Evolutionary conservation across 2,329 filamentous ascomycete genomes (phyloP), one percentile per base, ranked within the genome.

Genomic region (Sclerotinia spermophila): DNA sequence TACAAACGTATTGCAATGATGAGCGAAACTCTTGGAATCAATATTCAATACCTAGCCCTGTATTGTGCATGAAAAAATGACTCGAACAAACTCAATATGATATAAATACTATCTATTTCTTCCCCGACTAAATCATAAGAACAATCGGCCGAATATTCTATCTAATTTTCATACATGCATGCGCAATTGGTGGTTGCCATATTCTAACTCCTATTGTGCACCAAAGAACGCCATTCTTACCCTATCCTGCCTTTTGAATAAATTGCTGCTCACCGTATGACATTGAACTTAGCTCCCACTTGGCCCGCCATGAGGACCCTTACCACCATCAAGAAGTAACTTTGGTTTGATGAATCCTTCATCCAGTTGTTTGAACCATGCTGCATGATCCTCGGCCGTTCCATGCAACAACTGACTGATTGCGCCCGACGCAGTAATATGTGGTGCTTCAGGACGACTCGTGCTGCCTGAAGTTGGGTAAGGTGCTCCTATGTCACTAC

Each of bases 311-410:
- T 77, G 74, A 53, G 75, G 73, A 5, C 76, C 75, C 56, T 78
- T 79, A 4, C 79, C 79, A 21, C 90, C 91, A 81, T 97, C 94
- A 30, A 98, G 86, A 74, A 98, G 81, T 69, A 98, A 82, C 79
- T 90, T 92, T 27, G 95, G 95, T 84, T 98, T 98, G 81, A 98
- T 94, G 80, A 94, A 97, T 72, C 94, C 93, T 81, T 99, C 96
- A 80, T 99, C 96, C 72, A 99, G 83, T 81, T 97, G 94, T 75
- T 90, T 90, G 81, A 99, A 97, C 82, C 96, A 88, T 60, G 92
- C 93, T 15, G 92, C 92, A 59, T 96, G 94, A 79, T 99, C 96
- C 66, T 97, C 93, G 0, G 91, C 87, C 24, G 91, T 86, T 1
- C 89, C 88, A 38, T 87, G 92, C 75, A 97, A 89, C 13, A 99